A percentile compares a stretch with the other conserved stretches of the same genome.
Evolutionary conservation across 345 rosid species (phyloP).

Genomic region (Kernera saxatilis): DNA sequence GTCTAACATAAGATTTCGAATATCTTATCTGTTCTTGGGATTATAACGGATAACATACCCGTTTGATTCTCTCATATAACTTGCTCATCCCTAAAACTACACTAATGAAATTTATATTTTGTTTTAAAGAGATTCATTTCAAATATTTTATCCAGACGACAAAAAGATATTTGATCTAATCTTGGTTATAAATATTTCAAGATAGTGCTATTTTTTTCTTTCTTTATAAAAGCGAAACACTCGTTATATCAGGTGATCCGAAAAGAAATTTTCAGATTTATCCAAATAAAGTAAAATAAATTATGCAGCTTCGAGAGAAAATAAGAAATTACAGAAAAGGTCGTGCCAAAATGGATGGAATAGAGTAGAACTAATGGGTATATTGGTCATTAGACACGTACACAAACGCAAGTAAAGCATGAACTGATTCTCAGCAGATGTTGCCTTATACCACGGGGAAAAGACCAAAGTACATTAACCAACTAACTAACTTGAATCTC

Average conservation of each 20-base stretch:
- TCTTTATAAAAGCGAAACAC: not conserved
- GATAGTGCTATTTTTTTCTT: not conserved
- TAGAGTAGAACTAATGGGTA: not conserved
- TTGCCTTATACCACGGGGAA: not conserved
- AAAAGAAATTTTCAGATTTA: not conserved
- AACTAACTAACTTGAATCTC: conserved; percentile 1
- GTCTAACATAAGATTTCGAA: too few species aligned
- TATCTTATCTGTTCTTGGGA: not conserved
- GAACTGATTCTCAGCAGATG: not conserved
- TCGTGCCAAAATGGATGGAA: not conserved
- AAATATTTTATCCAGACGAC: not conserved
- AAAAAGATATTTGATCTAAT: not conserved
- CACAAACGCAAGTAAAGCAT: not conserved
- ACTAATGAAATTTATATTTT: too few species aligned
- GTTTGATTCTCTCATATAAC: not conserved
- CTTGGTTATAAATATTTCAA: not conserved
- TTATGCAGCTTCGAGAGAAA: not conserved
- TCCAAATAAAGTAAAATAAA: not conserved
- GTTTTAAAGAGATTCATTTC: too few species aligned
- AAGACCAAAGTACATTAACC: not conserved
- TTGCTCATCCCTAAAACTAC: too few species aligned
- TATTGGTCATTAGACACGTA: not conserved
- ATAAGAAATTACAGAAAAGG: not conserved
- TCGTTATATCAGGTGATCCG: conserved; percentile 18
- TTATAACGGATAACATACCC: not conserved